Evolutionary conservation across 176 grass and related monocot genomes (phyloP), one percentile per base, ranked within the genome.

Genomic region (Carex littledalei): DNA sequence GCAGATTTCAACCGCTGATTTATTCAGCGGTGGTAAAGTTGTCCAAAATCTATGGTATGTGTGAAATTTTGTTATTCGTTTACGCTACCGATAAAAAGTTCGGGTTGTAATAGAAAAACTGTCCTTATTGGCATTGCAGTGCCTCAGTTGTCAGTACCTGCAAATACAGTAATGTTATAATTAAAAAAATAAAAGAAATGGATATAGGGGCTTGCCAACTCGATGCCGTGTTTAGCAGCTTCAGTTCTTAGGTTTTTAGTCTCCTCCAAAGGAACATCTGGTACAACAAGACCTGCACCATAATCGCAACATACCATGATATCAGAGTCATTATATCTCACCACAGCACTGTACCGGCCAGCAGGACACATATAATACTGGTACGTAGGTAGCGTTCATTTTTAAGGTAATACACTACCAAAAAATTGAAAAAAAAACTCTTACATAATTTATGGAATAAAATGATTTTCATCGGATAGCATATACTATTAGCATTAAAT

Each of bases 251-350:
- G 81, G 88, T 85, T 73, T 75, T 92, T 82, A 64, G 93, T 92
- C 87, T 99, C 97, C 87, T 99, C 97, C 37, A 99, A 83, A 89
- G 93, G 93, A 85, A 99, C 90, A 94, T 99, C 96, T 45, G 96
- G 96, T 66, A 99, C 96, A 31, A 99, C 96, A 88, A 99, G 91
- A 81, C 93, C 96, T 99, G 79, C 50, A 89, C 86, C 67, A 74
- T 26, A 26, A 75, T 65, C 41, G n/a, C 43, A 81, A 76, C 62
- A 21, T 20, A 85, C 22, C 5, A 1, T 43, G 15, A 75, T 50
- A 75, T 29, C 45, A 75, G 52, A 50, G 45, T 17, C 20, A 75
- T 18, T 50, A 75, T 21, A 32, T 17, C 45, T 22, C 18, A 76
- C 47, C 10, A 4, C 11, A 24, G 41, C 14, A 53, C n/a, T 75